Evolutionary conservation across 2,329 filamentous ascomycete genomes (phyloP).

Genomic region (Tolypocladium pustulatum): DNA sequence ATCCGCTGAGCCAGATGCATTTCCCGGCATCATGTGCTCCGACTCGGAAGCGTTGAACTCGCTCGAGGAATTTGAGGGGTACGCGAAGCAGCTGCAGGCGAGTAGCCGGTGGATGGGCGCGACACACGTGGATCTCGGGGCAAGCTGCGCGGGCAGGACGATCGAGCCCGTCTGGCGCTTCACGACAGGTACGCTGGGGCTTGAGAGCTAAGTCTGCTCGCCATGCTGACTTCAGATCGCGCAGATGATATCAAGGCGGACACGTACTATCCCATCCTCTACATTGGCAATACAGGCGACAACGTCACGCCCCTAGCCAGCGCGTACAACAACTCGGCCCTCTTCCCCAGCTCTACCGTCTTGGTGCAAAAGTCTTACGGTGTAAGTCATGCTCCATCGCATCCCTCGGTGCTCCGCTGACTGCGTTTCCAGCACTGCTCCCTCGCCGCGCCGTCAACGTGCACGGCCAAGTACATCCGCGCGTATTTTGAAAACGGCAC

Average conservation of each 20-base stretch:
- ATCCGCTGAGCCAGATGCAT: constrained; percentile 23
- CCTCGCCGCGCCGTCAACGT: constrained; percentile 31
- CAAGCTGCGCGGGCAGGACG: constrained; percentile 26
- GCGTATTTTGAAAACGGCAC: constrained; percentile 34
- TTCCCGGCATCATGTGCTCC: constrained; percentile 34
- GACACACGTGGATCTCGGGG: constrained; percentile 27
- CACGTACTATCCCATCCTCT: constrained; percentile 34
- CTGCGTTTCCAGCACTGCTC: constrained; percentile 33
- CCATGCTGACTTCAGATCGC: neutral
- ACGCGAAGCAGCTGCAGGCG: constrained; percentile 19
- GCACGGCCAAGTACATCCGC: constrained; percentile 29
- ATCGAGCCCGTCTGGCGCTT: constrained; percentile 30
- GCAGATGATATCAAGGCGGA: constrained; percentile 18
- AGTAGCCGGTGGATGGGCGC: constrained; percentile 33
- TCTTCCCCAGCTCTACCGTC: constrained; percentile 34
- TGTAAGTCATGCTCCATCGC: constrained; percentile 19
- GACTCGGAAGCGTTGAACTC: constrained; percentile 24
- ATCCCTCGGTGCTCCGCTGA: neutral
- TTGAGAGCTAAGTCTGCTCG: neutral
- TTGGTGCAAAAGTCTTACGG: constrained; percentile 40
- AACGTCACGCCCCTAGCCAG: constrained; percentile 37
- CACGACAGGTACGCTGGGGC: constrained; percentile 12
- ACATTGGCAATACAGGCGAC: constrained; percentile 32
- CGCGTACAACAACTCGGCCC: constrained; percentile 30
- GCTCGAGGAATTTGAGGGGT: constrained; percentile 21